Base-by-base conservation (phyloP, 2,329 filamentous ascomycete species). In the Sphaerulina musiva region DNA sequence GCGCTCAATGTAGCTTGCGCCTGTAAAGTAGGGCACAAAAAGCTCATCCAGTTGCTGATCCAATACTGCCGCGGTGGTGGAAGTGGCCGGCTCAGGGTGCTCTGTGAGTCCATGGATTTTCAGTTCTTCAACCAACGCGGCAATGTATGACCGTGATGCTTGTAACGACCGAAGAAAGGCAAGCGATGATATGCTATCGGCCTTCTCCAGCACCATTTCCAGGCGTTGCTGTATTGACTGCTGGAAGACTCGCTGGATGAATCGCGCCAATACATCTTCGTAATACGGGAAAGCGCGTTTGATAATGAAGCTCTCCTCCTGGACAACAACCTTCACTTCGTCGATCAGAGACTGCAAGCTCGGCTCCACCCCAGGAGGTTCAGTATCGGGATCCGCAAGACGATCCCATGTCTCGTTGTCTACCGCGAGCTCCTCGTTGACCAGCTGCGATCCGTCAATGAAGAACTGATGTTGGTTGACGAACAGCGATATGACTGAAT, bases 401-500 rank as follows among this genome's bases (percentile, higher is more conserved):
- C 86, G 85, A 54, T 97, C 92, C 91, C 92, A 96, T 51, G 75
- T 79, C 46, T 81, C 78, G n/a, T 75, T 80, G 63, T 93, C 88
- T 10, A 82, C 80, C 2, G 80, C 80, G 12, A 95, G 82, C 69
- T 95, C 91, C 65, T 95, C 91, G 0, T 86, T 87, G 47, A 95
- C 85, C 54, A 98, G 77, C 70, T 97, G 92, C 62, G 90, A 93
- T 26, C 91, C 81, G 68, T 97, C 93, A 67, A 98, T 96, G 74
- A 98, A 98, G 78, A 98, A 98, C 67, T 95, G 90, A 73, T 98
- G 95, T 70, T 98, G 93, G 68, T 98, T 98, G 67, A 98, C 92
- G 70, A 97, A 98, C 9, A 92, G 79, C 11, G 89, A 92, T 71
- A 96, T 95, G 56, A 97, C 93, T 69, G 91, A 97, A 54, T 89